phyloP scores from a whole-genome alignment of 2,329 filamentous ascomycete genomes.

The Sarocladium strictum region DNA sequence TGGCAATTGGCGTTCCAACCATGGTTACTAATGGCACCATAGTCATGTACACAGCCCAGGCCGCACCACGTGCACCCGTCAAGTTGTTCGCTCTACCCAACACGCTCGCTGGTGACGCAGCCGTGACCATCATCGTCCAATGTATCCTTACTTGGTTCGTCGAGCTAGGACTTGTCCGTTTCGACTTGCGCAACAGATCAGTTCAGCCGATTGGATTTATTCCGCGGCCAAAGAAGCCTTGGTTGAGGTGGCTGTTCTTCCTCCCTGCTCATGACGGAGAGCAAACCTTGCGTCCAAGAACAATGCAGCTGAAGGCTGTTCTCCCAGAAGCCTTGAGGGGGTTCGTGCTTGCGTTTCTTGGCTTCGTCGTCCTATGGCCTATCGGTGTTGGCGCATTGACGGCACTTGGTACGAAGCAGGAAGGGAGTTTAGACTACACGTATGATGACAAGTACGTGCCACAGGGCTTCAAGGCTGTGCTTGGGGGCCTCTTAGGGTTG shows the following conservation, averaged over 20 bases:
- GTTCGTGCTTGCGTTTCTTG: constrained; percentile 22
- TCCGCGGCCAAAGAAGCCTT: constrained; percentile 24
- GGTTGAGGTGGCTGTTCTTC: constrained; percentile 39
- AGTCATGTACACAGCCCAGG: constrained; percentile 42
- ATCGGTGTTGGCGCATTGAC: constrained; percentile 36
- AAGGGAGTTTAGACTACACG: constrained; percentile 33
- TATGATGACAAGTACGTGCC: constrained; percentile 38
- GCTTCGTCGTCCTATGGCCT: constrained; percentile 39
- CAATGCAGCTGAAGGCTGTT: not conserved
- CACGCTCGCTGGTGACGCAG: constrained; percentile 42
- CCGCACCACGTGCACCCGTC: constrained; percentile 31
- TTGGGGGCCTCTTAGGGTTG: constrained; percentile 39
- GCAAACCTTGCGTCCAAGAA: not conserved
- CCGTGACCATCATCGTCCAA: constrained; percentile 46
- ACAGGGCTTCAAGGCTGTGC: constrained; percentile 43
- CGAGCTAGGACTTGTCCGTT: constrained; percentile 40
- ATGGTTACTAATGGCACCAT: no score
- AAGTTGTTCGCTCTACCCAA: constrained; percentile 44
- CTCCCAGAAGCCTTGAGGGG: constrained; percentile 20
- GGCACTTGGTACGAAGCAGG: constrained; percentile 26
- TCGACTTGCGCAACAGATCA: constrained; percentile 36
- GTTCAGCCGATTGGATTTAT: constrained; percentile 42
- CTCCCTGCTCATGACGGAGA: constrained; percentile 23
- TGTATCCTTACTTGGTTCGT: constrained; percentile 45
- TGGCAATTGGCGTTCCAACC: no score